Evolutionary conservation across 1,284 basidiomycete genomes (phyloP).

Genomic region (Kwoniella shivajii): DNA sequence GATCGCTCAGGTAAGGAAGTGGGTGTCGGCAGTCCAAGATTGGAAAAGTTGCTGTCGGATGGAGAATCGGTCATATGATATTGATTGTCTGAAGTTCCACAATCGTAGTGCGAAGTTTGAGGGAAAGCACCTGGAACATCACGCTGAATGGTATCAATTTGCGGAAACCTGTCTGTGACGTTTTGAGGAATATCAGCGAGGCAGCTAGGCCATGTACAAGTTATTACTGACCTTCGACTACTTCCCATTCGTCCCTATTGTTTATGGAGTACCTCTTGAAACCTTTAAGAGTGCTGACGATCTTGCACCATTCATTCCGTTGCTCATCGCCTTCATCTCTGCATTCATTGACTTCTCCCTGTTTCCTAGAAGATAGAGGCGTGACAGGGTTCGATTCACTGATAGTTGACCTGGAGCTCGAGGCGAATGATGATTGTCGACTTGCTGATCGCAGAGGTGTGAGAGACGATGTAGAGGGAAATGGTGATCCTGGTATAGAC

Average conservation of each 20-base stretch:
- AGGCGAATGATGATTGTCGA: constrained; percentile 20
- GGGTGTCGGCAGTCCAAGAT: constrained; percentile 16
- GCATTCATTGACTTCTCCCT: neutral
- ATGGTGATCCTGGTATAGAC: constrained; percentile 1
- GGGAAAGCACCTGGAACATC: constrained; percentile 40
- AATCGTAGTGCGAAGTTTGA: constrained; percentile 22
- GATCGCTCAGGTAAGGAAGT: neutral
- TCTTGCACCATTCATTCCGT: constrained; percentile 20
- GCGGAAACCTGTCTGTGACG: constrained; percentile 7
- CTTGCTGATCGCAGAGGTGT: constrained; percentile 59
- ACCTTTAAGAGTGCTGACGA: constrained; percentile 24
- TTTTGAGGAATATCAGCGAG: neutral
- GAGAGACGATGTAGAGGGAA: constrained; percentile 63
- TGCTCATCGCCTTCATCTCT: constrained; percentile 9
- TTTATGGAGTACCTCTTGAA: constrained; percentile 12
- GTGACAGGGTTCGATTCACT: neutral
- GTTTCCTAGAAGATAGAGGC: neutral
- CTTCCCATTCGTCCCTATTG: constrained; percentile 35
- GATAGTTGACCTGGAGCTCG: neutral
- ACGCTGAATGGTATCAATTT: constrained; percentile 9
- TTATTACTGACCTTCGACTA: constrained; percentile 33
- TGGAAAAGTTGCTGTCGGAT: constrained; percentile 6
- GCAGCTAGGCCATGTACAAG: too few species aligned
- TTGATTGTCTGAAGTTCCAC: neutral
- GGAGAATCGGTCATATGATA: constrained; percentile 1